Evolutionary conservation across 768 basidiomycete genomes (phyloP).

Genomic region (Austroboletus eburneus): DNA sequence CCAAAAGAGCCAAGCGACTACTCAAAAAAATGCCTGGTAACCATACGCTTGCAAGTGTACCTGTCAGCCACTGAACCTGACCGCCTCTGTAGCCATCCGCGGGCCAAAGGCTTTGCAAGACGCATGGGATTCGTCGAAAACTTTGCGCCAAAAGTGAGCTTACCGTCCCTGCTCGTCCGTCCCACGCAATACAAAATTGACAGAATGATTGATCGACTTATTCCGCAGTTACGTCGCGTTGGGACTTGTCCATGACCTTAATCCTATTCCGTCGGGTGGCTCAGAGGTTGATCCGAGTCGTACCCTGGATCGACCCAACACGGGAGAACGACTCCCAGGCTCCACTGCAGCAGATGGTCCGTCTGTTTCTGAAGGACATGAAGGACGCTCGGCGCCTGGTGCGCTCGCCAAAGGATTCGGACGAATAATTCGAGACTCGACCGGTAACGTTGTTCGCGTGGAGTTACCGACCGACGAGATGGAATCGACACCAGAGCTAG

Average conservation of each 20-base stretch:
- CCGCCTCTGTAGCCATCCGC: conserved; percentile 53
- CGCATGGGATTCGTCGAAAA: conserved; percentile 85
- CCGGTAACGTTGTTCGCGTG: conserved; percentile 69
- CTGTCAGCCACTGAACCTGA: conserved; percentile 7
- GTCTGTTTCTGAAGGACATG: conserved; percentile 6
- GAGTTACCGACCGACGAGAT: conserved; percentile 56
- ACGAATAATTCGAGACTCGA: conserved; percentile 74
- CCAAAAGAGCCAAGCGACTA: conserved; percentile 68
- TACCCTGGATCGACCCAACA: neutral
- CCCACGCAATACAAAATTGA: neutral
- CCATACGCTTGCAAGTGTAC: conserved; percentile 21
- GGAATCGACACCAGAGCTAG: conserved; percentile 24
- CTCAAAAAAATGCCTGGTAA: conserved; percentile 75
- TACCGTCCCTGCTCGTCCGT: neutral
- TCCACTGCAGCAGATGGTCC: no score
- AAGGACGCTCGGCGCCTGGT: conserved; percentile 17
- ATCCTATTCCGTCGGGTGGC: conserved; percentile 67
- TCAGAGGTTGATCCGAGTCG: conserved; percentile 40
- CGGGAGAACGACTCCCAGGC: no score
- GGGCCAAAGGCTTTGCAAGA: conserved; percentile 80
- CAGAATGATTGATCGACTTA: neutral
- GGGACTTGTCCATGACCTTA: conserved; percentile 66
- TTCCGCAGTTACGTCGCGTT: conserved; percentile 65
- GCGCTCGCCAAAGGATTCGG: conserved; percentile 64
- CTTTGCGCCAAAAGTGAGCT: conserved; percentile 87